phyloP scores from a whole-genome alignment of 805 yeast species.

The Lachancea fermentati region DNA sequence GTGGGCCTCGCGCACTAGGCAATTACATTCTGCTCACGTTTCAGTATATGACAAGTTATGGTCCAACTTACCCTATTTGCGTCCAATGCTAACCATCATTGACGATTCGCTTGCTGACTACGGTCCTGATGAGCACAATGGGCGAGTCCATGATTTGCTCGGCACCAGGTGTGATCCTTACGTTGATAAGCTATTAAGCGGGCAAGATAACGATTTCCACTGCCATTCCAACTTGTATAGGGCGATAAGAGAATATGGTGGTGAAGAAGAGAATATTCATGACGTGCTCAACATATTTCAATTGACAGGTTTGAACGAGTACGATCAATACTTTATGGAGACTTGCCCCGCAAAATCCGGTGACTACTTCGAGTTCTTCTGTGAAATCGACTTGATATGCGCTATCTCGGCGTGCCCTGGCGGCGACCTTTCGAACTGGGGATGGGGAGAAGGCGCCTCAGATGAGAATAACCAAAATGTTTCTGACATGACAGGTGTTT shows the following conservation, averaged over 20 bases:
- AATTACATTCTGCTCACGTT: constrained; percentile 58
- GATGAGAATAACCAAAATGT: constrained; percentile 30
- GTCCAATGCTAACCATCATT: constrained; percentile 60
- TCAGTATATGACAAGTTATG: constrained; percentile 56
- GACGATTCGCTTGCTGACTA: constrained; percentile 51
- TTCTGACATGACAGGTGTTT: constrained; percentile 53
- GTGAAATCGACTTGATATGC: constrained; percentile 57
- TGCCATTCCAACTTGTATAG: constrained; percentile 62
- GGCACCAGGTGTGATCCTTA: constrained; percentile 70
- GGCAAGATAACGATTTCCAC: constrained; percentile 60
- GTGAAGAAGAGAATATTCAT: constrained; percentile 61
- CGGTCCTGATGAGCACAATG: constrained; percentile 59
- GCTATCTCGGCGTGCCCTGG: constrained; percentile 69
- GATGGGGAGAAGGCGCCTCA: constrained; percentile 50
- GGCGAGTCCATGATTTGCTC: constrained; percentile 57
- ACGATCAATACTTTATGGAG: constrained; percentile 66
- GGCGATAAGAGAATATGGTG: constrained; percentile 53
- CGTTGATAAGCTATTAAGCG: constrained; percentile 56
- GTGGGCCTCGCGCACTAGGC: constrained; percentile 69
- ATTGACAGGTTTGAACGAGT: constrained; percentile 58
- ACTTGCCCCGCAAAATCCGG: constrained; percentile 56
- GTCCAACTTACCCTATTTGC: constrained; percentile 59
- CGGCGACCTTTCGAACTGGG: constrained; percentile 64
- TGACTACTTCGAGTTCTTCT: constrained; percentile 62
- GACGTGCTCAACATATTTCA: constrained; percentile 67